Conservation (phyloP, 2,329 filamentous ascomycete species). For the Thielaviopsis populi region DNA sequence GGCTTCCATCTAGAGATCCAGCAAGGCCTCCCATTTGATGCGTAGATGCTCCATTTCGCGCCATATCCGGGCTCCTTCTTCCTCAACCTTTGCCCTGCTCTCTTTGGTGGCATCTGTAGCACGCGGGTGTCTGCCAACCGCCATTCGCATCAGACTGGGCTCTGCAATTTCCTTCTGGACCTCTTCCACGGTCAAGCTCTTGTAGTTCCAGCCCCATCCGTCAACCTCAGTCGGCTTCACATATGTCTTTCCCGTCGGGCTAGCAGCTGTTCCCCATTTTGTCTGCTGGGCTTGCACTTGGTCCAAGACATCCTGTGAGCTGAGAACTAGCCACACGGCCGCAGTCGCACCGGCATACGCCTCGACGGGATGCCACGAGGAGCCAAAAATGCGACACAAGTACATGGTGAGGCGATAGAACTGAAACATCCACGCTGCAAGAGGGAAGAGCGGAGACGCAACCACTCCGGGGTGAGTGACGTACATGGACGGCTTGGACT, state of each 20-base stretch:
- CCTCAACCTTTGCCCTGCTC: conserved; percentile 45
- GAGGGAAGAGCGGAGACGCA: conserved; percentile 63
- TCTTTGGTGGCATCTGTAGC: conserved; percentile 46
- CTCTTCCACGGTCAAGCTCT: conserved; percentile 19
- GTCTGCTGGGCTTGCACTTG: conserved; percentile 36
- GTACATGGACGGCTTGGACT: conserved; percentile 48
- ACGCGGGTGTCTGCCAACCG: conserved; percentile 43
- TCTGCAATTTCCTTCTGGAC: conserved; percentile 29
- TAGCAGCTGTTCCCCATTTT: conserved; percentile 76
- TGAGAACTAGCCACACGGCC: conserved; percentile 63
- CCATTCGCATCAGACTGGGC: conserved; percentile 34
- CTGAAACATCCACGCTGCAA: conserved; percentile 54
- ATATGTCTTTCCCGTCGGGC: conserved; percentile 40
- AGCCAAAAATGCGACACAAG: conserved; percentile 62
- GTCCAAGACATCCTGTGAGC: conserved; percentile 47
- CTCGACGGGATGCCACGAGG: conserved; percentile 72
- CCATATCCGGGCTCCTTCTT: conserved; percentile 48
- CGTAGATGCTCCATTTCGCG: conserved; percentile 57
- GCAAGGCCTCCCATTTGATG: conserved; percentile 43
- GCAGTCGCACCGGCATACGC: conserved; percentile 63
- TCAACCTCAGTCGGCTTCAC: conserved; percentile 70
- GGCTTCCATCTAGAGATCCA: conserved; percentile 4
- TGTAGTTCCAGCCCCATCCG: conserved; percentile 61
- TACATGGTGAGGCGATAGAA: conserved; percentile 54
- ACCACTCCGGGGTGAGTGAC: conserved; percentile 77